Evolutionary conservation across 768 basidiomycete species (phyloP).

Genomic region (Rhizopogon sp.): DNA sequence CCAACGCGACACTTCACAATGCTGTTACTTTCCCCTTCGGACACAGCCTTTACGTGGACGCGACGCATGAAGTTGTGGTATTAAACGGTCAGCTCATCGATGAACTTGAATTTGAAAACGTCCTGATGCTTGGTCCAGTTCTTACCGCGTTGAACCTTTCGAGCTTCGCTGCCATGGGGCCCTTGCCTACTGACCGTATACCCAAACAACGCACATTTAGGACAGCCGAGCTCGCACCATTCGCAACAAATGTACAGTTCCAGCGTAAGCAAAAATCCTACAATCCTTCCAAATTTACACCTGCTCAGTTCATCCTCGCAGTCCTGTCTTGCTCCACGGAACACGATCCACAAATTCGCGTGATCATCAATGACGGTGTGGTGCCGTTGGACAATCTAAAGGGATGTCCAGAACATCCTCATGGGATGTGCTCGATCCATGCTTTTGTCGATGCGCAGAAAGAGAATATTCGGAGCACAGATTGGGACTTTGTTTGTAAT

Average conservation of each 20-base stretch:
- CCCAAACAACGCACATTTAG: slow-evolving; percentile 57
- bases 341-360: slow-evolving; percentile 58
- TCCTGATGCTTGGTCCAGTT: slow-evolving; percentile 34
- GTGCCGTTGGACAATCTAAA: slow-evolving; percentile 68
- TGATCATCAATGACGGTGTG: slow-evolving; percentile 82
- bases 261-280: slow-evolving; percentile 51
- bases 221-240: slow-evolving; percentile 71
- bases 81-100: slow-evolving; percentile 50
- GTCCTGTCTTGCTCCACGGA: slow-evolving; percentile 52
- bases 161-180: slow-evolving; percentile 59
- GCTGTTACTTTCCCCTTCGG: slow-evolving; percentile 62
- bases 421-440: slow-evolving; percentile 75
- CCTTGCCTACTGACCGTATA: slow-evolving; percentile 66
- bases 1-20: slow-evolving; percentile 73
- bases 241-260: slow-evolving; percentile 81
- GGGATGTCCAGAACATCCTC: slow-evolving; percentile 64
- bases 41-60: slow-evolving; percentile 75
- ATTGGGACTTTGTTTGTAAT: slow-evolving; percentile 68
- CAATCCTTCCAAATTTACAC: slow-evolving; percentile 5
- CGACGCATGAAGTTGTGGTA: slow-evolving; percentile 82
- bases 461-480: slow-evolving; percentile 54
- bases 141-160: slow-evolving; percentile 78
- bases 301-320: slow-evolving; percentile 23
- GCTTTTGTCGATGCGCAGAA: slow-evolving; percentile 65
- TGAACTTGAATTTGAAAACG: not conserved